Conservation (phyloP, 495 filamentous ascomycete species). For the Tuber melanosporum region DNA sequence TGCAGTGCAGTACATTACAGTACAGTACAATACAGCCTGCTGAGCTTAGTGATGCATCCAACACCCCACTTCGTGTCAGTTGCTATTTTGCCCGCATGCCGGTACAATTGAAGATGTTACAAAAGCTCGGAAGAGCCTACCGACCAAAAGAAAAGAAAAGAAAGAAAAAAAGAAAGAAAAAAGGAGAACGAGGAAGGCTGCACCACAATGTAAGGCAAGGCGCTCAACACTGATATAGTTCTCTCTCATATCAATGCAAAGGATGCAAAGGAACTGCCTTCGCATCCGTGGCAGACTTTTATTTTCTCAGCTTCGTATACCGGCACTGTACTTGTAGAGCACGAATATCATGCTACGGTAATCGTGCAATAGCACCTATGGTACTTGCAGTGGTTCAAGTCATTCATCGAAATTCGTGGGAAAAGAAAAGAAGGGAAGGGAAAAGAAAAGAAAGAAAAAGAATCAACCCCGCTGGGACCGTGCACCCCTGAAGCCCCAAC, state of each 20-base stretch:
- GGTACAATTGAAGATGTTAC: slow-evolving; percentile 7
- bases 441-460: background rate
- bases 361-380: background rate
- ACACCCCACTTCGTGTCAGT: background rate
- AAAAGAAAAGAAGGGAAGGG: background rate
- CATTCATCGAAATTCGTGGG: background rate
- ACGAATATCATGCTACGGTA: background rate
- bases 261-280: background rate
- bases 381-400: background rate
- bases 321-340: background rate
- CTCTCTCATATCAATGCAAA: slow-evolving; percentile 1
- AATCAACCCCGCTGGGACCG: background rate
- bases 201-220: background rate
- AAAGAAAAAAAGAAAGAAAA: slow-evolving; percentile 11
- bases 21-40: no score
- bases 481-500: background rate
- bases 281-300: background rate
- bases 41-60: no score
- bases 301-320: background rate
- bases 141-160: slow-evolving; percentile 4
- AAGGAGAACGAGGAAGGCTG: slow-evolving; percentile 13
- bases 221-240: background rate
- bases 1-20: background rate
- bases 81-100: slow-evolving; percentile 2
- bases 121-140: slow-evolving; percentile 14